Evolutionary conservation across 345 rosid species (phyloP).

Genomic region (Pugionium cornutum): DNA sequence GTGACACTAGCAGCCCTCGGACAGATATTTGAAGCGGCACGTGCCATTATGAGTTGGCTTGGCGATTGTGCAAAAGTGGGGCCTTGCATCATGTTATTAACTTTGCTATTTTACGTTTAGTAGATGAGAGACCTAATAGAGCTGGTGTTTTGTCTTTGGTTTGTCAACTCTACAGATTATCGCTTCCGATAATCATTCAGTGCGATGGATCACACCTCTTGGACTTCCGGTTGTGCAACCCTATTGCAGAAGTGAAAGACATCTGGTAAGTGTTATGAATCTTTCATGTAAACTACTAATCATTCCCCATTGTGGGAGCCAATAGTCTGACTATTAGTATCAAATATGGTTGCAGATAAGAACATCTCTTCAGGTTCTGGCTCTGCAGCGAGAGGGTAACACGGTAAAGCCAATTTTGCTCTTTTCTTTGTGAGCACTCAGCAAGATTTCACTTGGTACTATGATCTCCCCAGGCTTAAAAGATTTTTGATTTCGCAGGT

Average conservation of each 20-base stretch:
- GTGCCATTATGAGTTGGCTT: constrained; percentile 94
- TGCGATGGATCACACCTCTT: constrained; percentile 89
- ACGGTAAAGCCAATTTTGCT: constrained; percentile 51
- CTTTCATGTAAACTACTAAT: constrained; percentile 7
- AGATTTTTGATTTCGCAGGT: constrained; percentile 48
- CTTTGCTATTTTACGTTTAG: neutral
- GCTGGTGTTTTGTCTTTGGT: neutral
- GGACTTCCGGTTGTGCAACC: constrained; percentile 99
- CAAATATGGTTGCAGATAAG: constrained; percentile 61
- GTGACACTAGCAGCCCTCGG: constrained; percentile 91
- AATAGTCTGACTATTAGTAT: constrained; percentile 3
- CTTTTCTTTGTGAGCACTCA: neutral
- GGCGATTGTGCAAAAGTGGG: constrained; percentile 92
- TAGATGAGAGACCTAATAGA: constrained; percentile 4
- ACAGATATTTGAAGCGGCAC: constrained; percentile 92
- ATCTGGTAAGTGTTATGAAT: constrained; percentile 57
- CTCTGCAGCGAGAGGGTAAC: constrained; percentile 82
- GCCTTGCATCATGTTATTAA: neutral
- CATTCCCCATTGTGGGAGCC: neutral
- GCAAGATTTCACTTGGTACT: constrained; percentile 16
- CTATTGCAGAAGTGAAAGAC: constrained; percentile 72
- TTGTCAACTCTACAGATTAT: constrained; percentile 56
- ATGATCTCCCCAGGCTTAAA: neutral
- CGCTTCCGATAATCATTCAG: constrained; percentile 82
- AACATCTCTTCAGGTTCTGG: constrained; percentile 90